Base-by-base conservation (phyloP, 371 early-diverging fungal genomes). In the Syncephalastrum monosporum region DNA sequence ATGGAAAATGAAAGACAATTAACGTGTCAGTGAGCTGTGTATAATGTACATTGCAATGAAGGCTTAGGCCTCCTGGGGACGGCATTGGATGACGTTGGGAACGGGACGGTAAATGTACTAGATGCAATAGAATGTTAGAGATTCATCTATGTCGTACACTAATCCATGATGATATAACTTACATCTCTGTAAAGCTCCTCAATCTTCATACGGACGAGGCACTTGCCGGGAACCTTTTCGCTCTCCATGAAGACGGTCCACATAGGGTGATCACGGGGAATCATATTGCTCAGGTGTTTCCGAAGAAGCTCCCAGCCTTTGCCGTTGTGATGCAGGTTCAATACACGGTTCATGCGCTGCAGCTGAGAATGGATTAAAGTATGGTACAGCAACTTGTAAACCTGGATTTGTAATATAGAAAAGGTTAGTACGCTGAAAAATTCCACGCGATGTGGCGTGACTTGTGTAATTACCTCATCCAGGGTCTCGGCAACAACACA, bases 181-280 rank as follows among this genome's bases (percentile, higher is more conserved):
- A 80, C 81, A 75, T 89, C 85, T 48, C 85, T 75, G 57, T 87
- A 87, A 5, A 87, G 76, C 19, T 85, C 85, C 25, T 83, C 84
- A 25, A 83, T 69, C 72, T 89, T 89, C 90, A 89, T 89, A n/a
- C 75, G 68, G 24, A 89, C 65, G 47, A 89, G 71, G 63, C 83
- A 84, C 56, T 89, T 89, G 52, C 79, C 75, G 38, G 83, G 75
- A 16, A 83, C 75, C 27, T 61, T 60, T 15, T 57, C 62, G 21
- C 67, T 55, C 50, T 64, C 68, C 65, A 82, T 64, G 71, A 84
- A 89, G 27, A 67, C 70, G 1, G 69, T 27, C 53, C 68, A 72
- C 61, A 86, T 68, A 15, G 77, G 63, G 45, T 84, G 60, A 43
- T 54, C 60, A n/a, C 33, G 33, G 5, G 60, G 60, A 3, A 60